Conservation (phyloP, 495 filamentous ascomycete species). For the Tetracladium setigerum region DNA sequence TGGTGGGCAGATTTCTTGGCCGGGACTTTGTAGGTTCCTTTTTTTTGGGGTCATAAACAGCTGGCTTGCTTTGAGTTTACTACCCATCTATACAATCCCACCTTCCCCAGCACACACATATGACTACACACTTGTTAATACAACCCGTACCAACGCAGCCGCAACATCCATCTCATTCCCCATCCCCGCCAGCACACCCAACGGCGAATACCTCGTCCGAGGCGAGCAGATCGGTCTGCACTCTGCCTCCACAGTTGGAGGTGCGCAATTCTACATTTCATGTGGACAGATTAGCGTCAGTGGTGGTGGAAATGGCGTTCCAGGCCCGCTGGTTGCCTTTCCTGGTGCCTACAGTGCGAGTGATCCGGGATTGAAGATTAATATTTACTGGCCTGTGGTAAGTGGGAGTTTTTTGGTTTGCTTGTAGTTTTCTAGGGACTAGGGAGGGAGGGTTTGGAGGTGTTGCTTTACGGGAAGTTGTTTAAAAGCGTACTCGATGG, state of each 20-base stretch:
- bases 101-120: too few relatives aligned
- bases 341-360: conserved; percentile 46
- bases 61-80: too few relatives aligned
- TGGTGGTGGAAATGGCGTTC: conserved; percentile 41
- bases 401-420: neutral
- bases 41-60: too few relatives aligned
- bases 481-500: neutral
- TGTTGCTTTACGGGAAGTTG: too few relatives aligned
- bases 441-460: too few relatives aligned
- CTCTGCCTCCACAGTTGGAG: conserved; percentile 34
- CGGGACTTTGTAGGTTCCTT: neutral
- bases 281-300: conserved; percentile 53
- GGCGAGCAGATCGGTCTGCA: conserved; percentile 53
- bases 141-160: conserved; percentile 1
- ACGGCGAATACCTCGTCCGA: conserved; percentile 54
- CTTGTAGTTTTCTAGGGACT: conserved; percentile 29
- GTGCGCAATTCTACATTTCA: conserved; percentile 47
- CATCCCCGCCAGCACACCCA: conserved; percentile 44
- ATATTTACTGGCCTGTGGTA: conserved; percentile 19
- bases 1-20: conserved; percentile 16
- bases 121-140: too few relatives aligned
- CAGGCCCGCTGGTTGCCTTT: conserved; percentile 39
- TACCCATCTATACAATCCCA: too few relatives aligned
- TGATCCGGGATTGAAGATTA: conserved; percentile 44
- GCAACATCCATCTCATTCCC: conserved; percentile 35